These are phyloP conservation scores for Fusarium graminum DNA, from an alignment of 2,329 filamentous ascomycete genomes.

Conservation along the genomic window DNA sequence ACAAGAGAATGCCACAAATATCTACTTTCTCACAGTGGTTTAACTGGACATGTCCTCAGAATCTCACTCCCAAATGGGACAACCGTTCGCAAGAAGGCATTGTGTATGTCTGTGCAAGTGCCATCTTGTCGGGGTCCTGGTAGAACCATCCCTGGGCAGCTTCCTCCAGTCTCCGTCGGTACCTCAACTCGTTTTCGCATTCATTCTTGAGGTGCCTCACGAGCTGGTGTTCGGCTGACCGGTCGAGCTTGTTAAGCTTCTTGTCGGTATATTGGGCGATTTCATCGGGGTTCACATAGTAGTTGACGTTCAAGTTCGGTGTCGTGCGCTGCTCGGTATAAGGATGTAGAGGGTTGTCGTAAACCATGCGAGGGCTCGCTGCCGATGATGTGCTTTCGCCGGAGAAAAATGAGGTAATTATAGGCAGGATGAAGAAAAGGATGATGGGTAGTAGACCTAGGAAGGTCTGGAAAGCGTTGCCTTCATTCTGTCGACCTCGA, in stretches of 20 bases:
- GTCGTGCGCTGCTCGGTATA: conserved; percentile 81
- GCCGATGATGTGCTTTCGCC: conserved; percentile 60
- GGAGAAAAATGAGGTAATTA: conserved; percentile 84
- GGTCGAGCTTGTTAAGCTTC: conserved; percentile 81
- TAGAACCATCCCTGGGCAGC: conserved; percentile 91
- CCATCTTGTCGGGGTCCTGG: conserved; percentile 83
- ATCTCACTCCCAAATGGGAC: conserved; percentile 55
- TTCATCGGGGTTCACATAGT: conserved; percentile 86
- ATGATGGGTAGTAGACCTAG: conserved; percentile 87
- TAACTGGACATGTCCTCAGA: conserved; percentile 36
- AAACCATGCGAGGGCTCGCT: conserved; percentile 74
- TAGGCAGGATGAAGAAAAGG: conserved; percentile 86
- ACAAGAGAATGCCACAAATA: conserved; percentile 42
- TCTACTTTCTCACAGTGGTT: conserved; percentile 10
- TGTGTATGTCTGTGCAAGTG: conserved; percentile 69
- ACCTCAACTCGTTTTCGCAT: conserved; percentile 80
- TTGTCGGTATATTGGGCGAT: conserved; percentile 76
- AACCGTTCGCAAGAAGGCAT: conserved; percentile 68
- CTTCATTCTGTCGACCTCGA: conserved; percentile 59
- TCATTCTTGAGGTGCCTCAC: conserved; percentile 74
- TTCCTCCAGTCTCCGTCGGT: conserved; percentile 76
- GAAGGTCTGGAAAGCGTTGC: conserved; percentile 70
- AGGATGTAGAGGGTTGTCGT: conserved; percentile 77
- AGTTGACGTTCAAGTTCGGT: conserved; percentile 78
- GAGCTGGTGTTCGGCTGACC: conserved; percentile 79